Evolutionary conservation across 768 basidiomycete genomes (phyloP), one percentile per base, ranked within the genome.

Genomic region (Suillus variegatus): DNA sequence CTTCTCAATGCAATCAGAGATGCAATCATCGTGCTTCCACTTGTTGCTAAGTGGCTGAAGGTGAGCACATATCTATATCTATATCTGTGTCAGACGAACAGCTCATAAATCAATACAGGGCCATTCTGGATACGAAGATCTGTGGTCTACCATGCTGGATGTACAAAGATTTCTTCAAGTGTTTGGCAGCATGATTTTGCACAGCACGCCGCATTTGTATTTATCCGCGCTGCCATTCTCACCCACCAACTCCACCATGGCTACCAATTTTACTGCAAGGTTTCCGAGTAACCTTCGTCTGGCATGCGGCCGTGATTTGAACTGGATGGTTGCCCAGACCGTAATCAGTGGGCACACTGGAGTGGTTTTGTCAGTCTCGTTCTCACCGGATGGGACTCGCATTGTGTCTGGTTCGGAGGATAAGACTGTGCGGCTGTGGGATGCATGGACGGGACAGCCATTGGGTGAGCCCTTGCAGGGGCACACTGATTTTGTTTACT

Each of bases 281-380:
- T 44, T 44, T 44, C 43, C 18, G 8, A 44, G 9, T 4, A 44
- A 44, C 8, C 43, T 44, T 44, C 18, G 18, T 44, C 43, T 44
- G 7, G 43, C 43, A 18, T 44, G 2, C 1, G 43, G 43, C 43
- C 43, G 18, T 44, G 16, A 44, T 44, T 18, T 44, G 43, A 44
- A 44, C 7, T 44, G 43, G 43, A 44, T 18, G 7, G 3, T 44
- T 8, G 43, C 16, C 7, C 43, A 44, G 43, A 18, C 16, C 43
- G 18, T 44, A 44, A 44, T 44, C 43, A 44, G 43, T 44, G 58
- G 18, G 20, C 66, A 68, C 62, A 44, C 44, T 4, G 22, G 12
- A 41, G 1, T 2, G 6, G 66, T 68, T 36, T 5, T n/a, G n/a
- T 32, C 32, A 32, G 38, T 40, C 38, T 40, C 12, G 2, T 40